phyloP scores from a whole-genome alignment of 495 filamentous ascomycete genomes.

The Neurospora intermedia region DNA sequence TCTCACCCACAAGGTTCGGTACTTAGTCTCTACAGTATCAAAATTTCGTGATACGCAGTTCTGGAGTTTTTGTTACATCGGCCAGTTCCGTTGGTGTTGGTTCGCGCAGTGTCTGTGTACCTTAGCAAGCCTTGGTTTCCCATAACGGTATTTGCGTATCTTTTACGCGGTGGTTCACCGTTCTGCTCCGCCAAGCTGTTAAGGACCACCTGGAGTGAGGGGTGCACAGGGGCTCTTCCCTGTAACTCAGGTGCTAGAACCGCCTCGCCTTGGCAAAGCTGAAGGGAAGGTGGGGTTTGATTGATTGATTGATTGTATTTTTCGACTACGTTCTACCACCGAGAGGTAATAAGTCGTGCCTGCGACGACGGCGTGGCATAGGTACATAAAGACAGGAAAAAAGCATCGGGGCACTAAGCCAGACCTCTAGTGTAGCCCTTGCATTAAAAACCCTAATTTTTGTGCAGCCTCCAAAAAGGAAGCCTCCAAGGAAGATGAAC shows the following conservation, averaged over 20 bases:
- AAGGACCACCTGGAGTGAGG: background rate
- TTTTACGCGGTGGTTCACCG: background rate
- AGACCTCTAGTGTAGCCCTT: no score
- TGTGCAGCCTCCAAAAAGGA: no score
- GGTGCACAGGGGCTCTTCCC: background rate
- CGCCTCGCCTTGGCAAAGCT: background rate
- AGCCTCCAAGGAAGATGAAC: no score
- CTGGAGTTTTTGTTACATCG: background rate
- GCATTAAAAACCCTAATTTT: no score
- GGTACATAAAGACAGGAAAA: no score
- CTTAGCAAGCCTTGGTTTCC: background rate
- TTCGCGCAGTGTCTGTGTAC: no score
- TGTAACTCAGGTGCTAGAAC: background rate
- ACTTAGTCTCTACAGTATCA: background rate
- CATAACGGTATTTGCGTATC: background rate
- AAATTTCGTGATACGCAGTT: background rate
- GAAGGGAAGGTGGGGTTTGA: background rate
- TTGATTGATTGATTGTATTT: no score
- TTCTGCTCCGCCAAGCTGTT: background rate
- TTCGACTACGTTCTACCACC: no score
- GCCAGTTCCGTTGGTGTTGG: background rate
- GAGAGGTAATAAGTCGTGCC: no score
- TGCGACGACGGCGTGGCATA: no score
- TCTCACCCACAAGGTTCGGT: background rate
- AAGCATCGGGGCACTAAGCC: no score